Base-by-base conservation (phyloP, 177 flowering plant genomes). In the Telopea speciosissima region DNA sequence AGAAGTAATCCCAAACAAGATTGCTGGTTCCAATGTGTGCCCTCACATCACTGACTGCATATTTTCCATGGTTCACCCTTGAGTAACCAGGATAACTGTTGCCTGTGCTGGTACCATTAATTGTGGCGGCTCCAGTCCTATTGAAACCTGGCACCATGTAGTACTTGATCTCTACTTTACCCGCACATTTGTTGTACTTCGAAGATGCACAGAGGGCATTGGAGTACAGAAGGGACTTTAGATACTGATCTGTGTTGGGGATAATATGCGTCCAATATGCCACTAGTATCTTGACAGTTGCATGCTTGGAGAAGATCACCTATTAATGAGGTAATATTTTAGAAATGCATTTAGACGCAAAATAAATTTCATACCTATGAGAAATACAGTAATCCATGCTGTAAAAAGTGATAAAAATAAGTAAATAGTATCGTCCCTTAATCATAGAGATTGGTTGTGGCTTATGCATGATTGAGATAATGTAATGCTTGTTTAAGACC, bases 1-100 rank as follows among this genome's bases (percentile, higher is more conserved):
- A 94, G 79, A 92, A 94, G 78, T 94, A 94, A 76, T 94, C 99
- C 99, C 99, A 94, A n/a, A 90, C 52, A 17, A 94, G 92, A 75
- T 94, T 94, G 82, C 97, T 94, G 22, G 97, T 94, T 45, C 96
- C 90, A 33, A 94, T 88, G 77, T 94, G 97, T 3, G 96, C 97
- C 62, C 97, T 75, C 3, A 83, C 83, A 69, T 90, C 87, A 60
- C 97, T 92, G 16, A 92, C 99, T 59, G 93, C 93, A 70, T 87
- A 94, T 68, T 94, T 94, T 24, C 93, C 97, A 74, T 94, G 99
- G 81, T 94, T 92, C 36, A 92, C 97, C 68, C 99, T 83, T 10
- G 97, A 76, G 75, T 70, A 94, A 49, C 81, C 90, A 0, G 97
- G 99, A 69, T 90, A 94, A 10, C 81, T 63, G 62, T 92, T 89